These are phyloP conservation scores for Salvia splendens DNA, from an alignment of 257 asterid species.

Conservation along the genomic window DNA sequence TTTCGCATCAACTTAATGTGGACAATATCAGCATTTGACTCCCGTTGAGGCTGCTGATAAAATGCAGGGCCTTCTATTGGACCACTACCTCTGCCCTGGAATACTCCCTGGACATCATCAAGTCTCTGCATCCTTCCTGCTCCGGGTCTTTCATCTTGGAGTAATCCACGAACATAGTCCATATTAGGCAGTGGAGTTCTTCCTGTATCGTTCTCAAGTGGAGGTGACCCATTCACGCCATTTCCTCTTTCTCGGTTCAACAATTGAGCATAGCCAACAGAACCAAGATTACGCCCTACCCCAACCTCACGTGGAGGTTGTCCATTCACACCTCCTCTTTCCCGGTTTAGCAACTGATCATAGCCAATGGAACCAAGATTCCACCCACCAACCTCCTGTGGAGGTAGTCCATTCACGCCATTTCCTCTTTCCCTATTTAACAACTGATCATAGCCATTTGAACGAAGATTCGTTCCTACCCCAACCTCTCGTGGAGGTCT, in stretches of 20 bases:
- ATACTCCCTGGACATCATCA: conserved; percentile 22
- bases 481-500: conserved; percentile 27
- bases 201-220: conserved; percentile 3
- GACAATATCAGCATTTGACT: conserved; percentile 80
- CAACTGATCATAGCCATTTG: conserved; percentile 30
- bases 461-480: conserved; percentile 29
- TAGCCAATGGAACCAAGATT: conserved; percentile 32
- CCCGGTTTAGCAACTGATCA: not conserved
- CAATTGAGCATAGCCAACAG: conserved; percentile 30
- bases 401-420: conserved; percentile 1
- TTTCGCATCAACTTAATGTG: conserved; percentile 86
- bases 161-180: conserved; percentile 28
- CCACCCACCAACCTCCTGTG: conserved; percentile 28
- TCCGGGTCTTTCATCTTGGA: conserved; percentile 20
- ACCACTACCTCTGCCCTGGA: conserved; percentile 21
- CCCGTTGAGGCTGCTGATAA: conserved; percentile 37
- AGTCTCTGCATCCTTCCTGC: conserved; percentile 5
- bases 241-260: not conserved
- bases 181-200: not conserved
- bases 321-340: not conserved
- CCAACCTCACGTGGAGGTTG: conserved; percentile 4
- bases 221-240: conserved; percentile 3
- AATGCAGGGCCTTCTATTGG: conserved; percentile 10
- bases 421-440: not conserved
- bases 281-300: conserved; percentile 32